These are phyloP conservation scores for Rhypophila decipiens DNA, from an alignment of 495 filamentous ascomycete species.

Conservation along the genomic window DNA sequence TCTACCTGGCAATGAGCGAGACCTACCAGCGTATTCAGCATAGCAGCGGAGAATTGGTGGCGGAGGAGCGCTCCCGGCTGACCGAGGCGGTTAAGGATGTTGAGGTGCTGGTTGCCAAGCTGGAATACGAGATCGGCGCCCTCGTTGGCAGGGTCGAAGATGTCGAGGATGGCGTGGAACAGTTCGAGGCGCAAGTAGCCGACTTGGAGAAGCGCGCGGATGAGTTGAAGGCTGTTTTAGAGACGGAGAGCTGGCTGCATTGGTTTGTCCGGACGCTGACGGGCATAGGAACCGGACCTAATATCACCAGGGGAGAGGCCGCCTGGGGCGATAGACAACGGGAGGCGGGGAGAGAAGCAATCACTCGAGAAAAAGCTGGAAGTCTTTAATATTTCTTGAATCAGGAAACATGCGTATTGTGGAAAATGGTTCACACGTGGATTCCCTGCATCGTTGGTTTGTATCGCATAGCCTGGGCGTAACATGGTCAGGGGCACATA, in stretches of 20 bases:
- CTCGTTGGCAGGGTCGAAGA: slow-evolving; percentile 79
- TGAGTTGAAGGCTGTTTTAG: slow-evolving; percentile 59
- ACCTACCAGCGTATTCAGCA: slow-evolving; percentile 59
- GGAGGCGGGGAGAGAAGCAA: background rate
- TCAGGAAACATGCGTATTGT: no score
- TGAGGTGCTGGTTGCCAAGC: slow-evolving; percentile 74
- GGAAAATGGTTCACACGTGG: background rate
- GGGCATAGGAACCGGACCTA: slow-evolving; percentile 53
- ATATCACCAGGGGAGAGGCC: slow-evolving; percentile 35
- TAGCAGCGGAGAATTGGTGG: slow-evolving; percentile 58
- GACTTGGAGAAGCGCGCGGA: slow-evolving; percentile 69
- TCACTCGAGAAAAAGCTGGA: no score
- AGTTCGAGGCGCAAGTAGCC: slow-evolving; percentile 75
- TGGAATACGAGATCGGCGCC: slow-evolving; percentile 88
- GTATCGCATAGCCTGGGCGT: no score
- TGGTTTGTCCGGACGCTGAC: slow-evolving; percentile 54
- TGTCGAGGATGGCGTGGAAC: slow-evolving; percentile 73
- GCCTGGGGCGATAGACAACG: background rate
- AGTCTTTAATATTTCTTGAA: no score
- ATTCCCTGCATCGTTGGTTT: no score
- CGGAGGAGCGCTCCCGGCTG: slow-evolving; percentile 58
- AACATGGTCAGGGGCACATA: no score
- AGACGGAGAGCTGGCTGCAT: slow-evolving; percentile 56
- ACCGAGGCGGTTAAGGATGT: slow-evolving; percentile 74
- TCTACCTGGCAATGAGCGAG: slow-evolving; percentile 62